These are phyloP conservation scores for Microbotryum lychnidis-dioicae DNA, from an alignment of 1,284 basidiomycete species.

Conservation along the genomic window DNA sequence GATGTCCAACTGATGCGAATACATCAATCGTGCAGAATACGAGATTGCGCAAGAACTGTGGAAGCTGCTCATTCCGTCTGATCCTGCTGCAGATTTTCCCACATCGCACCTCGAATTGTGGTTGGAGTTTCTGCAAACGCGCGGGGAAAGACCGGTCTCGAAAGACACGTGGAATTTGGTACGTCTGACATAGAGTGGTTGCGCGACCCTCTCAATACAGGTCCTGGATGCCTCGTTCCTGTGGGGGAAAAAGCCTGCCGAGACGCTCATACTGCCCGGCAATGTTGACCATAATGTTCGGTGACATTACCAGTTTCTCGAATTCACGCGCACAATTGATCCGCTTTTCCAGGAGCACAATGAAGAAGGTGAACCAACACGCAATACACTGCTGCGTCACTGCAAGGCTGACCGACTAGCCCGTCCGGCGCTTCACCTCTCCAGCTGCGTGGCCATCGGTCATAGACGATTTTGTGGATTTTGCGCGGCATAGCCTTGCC, in stretches of 20 bases:
- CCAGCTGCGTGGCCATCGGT: conserved; percentile 78
- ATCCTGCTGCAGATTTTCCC: conserved; percentile 64
- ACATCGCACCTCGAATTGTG: conserved; percentile 64
- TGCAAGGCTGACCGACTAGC: background rate
- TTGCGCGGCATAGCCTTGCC: conserved; percentile 40
- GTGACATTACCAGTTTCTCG: conserved; percentile 53
- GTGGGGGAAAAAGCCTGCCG: background rate
- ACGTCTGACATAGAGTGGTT: conserved; percentile 28
- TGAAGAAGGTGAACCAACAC: conserved; percentile 58
- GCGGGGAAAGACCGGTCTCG: conserved; percentile 71
- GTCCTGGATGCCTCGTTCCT: background rate
- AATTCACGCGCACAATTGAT: conserved; percentile 75
- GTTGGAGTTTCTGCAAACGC: conserved; percentile 69
- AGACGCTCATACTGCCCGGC: no score
- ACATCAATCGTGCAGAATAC: conserved; percentile 44
- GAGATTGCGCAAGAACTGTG: conserved; percentile 77
- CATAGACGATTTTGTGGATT: conserved; percentile 79
- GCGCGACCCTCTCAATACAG: conserved; percentile 6
- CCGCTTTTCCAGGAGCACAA: conserved; percentile 72
- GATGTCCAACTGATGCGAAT: background rate
- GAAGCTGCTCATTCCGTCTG: conserved; percentile 71
- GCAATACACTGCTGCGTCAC: background rate
- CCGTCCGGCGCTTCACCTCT: background rate
- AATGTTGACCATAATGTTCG: no score
- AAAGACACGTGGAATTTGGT: conserved; percentile 94